phyloP scores from a whole-genome alignment of 2,329 filamentous ascomycete species.

The Sordariomycetes sp. region DNA sequence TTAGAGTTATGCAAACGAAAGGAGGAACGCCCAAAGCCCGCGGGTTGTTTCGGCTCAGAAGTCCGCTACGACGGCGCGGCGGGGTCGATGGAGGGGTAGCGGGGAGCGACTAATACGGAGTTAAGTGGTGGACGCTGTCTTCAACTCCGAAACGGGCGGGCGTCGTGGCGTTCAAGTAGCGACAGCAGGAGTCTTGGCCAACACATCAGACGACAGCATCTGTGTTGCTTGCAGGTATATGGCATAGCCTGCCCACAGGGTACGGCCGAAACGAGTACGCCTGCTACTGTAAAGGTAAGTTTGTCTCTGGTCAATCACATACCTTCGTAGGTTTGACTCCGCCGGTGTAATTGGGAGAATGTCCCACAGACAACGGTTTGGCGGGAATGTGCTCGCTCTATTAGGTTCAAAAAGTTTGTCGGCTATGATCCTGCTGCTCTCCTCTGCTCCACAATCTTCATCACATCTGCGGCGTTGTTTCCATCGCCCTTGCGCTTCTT shows the following conservation, averaged over 20 bases:
- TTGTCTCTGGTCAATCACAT: no score
- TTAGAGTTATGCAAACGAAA: neutral
- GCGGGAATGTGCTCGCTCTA: neutral
- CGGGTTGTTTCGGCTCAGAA: neutral
- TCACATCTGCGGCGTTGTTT: constrained; percentile 70
- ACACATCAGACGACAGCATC: no score
- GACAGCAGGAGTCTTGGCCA: no score
- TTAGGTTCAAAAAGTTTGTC: neutral
- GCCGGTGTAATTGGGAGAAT: neutral
- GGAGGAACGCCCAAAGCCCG: neutral
- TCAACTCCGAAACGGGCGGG: no score
- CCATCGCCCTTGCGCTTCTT: constrained; percentile 71
- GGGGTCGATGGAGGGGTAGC: neutral
- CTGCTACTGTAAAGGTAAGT: no score
- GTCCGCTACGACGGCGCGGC: neutral
- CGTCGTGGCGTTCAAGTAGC: no score
- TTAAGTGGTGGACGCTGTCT: neutral
- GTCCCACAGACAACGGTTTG: neutral
- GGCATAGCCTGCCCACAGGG: no score
- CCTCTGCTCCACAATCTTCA: constrained; percentile 62
- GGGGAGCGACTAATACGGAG: neutral
- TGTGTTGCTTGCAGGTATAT: no score
- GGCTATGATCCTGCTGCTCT: constrained; percentile 22
- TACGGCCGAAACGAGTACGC: no score
- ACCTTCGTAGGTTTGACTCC: no score